These are phyloP conservation scores for Candida morakotiae DNA, from an alignment of 805 yeast species.

Conservation along the genomic window DNA sequence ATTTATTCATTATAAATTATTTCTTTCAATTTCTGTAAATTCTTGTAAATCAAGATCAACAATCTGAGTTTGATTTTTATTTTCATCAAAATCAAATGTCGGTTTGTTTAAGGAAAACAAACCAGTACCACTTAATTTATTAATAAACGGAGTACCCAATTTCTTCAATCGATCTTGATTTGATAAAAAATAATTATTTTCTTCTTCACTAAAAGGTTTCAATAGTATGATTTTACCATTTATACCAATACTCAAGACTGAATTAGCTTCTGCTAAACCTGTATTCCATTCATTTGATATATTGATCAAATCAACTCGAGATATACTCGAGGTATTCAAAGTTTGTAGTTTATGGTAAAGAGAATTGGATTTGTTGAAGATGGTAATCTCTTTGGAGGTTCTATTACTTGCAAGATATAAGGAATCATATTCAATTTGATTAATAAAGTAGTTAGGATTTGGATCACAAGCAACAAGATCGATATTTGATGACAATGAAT, in stretches of 20 bases:
- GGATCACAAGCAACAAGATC: conserved; percentile 26
- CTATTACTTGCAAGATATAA: conserved; percentile 32
- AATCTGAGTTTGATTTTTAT: conserved; percentile 18
- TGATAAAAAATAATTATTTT: conserved; percentile 12
- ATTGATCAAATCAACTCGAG: conserved; percentile 25
- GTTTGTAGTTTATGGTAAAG: conserved; percentile 6
- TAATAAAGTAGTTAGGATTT: conserved; percentile 27
- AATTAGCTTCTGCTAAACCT: background rate
- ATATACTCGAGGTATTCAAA: conserved; percentile 24
- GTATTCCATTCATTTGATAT: conserved; percentile 20
- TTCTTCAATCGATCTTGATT: conserved; percentile 15
- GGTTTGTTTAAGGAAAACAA: conserved; percentile 32
- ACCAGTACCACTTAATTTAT: conserved; percentile 40
- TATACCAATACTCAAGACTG: conserved; percentile 28
- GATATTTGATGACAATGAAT: conserved; percentile 5
- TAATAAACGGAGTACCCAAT: conserved; percentile 28
- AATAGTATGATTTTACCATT: conserved; percentile 31
- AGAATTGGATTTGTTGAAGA: conserved; percentile 17
- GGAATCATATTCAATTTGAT: conserved; percentile 19
- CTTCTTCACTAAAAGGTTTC: conserved; percentile 11
- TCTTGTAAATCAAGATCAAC: conserved; percentile 35
- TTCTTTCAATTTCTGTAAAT: conserved; percentile 9
- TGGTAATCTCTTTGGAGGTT: conserved; percentile 26
- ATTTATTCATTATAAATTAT: conserved; percentile 3
- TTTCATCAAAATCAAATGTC: conserved; percentile 24